Evolutionary conservation across 495 filamentous ascomycete species (phyloP).

Genomic region (Hypoxylon fragiforme): DNA sequence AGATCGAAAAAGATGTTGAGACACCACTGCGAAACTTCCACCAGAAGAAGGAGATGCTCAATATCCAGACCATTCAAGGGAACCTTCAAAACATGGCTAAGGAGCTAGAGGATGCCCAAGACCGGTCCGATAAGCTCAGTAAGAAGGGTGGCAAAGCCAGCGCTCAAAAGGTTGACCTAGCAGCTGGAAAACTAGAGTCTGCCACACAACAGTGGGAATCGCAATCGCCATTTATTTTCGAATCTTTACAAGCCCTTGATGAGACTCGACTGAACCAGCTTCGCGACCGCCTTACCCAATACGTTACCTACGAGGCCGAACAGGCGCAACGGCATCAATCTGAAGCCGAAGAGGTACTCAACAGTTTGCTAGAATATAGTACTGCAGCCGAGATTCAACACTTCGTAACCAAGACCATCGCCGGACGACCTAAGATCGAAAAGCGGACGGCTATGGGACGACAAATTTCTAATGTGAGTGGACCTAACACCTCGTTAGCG

Average conservation of each 20-base stretch:
- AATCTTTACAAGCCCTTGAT: conserved; percentile 88
- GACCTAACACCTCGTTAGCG: conserved; percentile 33
- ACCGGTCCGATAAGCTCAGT: conserved; percentile 83
- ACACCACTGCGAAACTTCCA: conserved; percentile 72
- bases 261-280: conserved; percentile 89
- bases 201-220: conserved; percentile 90
- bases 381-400: conserved; percentile 88
- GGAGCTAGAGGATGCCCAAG: conserved; percentile 80
- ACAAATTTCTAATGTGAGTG: conserved; percentile 45
- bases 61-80: conserved; percentile 78
- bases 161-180: conserved; percentile 77
- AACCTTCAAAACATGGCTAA: conserved; percentile 81
- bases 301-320: conserved; percentile 91
- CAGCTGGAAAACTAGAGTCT: conserved; percentile 71
- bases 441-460: conserved; percentile 44
- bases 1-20: conserved; percentile 91
- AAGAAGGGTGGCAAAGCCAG: conserved; percentile 79
- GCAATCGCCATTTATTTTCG: conserved; percentile 93
- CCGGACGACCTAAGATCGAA: conserved; percentile 55
- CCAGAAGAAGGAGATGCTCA: conserved; percentile 77
- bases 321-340: conserved; percentile 76
- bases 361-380: conserved; percentile 82
- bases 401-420: conserved; percentile 61
- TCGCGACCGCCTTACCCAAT: conserved; percentile 88
- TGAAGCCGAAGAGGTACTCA: conserved; percentile 79